These are phyloP conservation scores for Amanita jacksonii DNA, from an alignment of 768 basidiomycete genomes.

Conservation along the genomic window DNA sequence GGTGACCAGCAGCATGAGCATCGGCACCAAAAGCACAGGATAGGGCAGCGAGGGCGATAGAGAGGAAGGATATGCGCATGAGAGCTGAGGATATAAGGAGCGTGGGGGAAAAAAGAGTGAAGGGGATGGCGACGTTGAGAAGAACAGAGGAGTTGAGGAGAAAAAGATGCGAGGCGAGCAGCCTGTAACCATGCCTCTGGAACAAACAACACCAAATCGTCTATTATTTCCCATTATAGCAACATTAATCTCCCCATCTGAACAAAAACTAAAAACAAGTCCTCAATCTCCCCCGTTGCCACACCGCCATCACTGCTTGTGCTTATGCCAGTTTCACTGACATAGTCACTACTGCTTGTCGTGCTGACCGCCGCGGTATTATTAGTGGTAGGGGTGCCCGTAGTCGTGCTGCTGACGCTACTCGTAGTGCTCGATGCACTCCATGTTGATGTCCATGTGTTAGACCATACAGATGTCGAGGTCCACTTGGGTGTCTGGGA, in stretches of 20 bases:
- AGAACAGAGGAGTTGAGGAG: neutral
- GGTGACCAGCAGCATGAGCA: slow-evolving; percentile 22
- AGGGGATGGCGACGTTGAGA: neutral
- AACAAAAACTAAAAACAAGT: neutral
- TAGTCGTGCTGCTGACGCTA: no score
- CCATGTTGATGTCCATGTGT: slow-evolving; percentile 12
- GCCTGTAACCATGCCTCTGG: neutral
- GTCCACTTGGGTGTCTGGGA: slow-evolving; percentile 14
- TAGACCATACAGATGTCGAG: slow-evolving; percentile 11
- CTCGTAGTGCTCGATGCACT: no score
- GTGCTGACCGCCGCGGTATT: neutral
- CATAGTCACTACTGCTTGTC: neutral
- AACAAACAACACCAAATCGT: neutral
- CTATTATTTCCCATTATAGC: no score
- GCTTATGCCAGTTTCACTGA: neutral
- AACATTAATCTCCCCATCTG: slow-evolving; percentile 2
- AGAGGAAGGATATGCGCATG: slow-evolving; percentile 18
- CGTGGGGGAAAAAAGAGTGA: neutral
- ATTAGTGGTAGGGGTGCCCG: no score
- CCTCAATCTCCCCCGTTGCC: neutral
- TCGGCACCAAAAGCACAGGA: slow-evolving; percentile 27
- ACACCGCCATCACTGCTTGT: no score
- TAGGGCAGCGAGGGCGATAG: slow-evolving; percentile 21
- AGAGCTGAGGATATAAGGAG: slow-evolving; percentile 5
- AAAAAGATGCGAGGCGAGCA: no score